These are phyloP conservation scores for Tagetes erecta DNA, from an alignment of 129 eudicot species.

Conservation along the genomic window DNA sequence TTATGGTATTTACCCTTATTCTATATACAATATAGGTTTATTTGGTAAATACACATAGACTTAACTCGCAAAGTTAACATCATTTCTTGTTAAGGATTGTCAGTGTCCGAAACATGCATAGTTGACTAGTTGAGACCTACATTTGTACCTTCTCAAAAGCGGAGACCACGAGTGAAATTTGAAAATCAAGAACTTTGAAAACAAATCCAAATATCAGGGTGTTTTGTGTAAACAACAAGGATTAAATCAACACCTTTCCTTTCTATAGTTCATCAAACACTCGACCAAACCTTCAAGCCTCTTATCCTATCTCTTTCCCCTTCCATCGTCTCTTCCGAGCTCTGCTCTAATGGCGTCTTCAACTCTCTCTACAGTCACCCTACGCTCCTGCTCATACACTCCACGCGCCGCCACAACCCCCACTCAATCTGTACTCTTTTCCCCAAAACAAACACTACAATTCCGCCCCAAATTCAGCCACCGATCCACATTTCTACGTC, in stretches of 20 bases:
- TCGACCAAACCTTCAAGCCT: conserved; percentile 21
- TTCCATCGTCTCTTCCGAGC: neutral
- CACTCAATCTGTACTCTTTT: conserved; percentile 19
- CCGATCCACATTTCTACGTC: conserved; percentile 62
- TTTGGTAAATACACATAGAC: too few species aligned
- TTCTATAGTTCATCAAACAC: conserved; percentile 1
- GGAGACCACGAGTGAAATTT: too few species aligned
- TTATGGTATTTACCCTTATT: too few species aligned
- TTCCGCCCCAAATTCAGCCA: conserved; percentile 50
- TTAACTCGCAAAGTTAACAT: too few species aligned
- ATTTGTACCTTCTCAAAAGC: too few species aligned
- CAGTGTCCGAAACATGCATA: too few species aligned
- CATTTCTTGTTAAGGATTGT: too few species aligned
- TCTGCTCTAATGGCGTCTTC: conserved; percentile 66
- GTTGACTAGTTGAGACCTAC: too few species aligned
- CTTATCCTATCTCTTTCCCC: conserved; percentile 52
- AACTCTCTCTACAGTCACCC: conserved; percentile 49
- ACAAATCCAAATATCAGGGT: conserved; percentile 4
- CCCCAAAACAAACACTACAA: conserved; percentile 47
- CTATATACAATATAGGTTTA: too few species aligned
- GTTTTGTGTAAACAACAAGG: neutral
- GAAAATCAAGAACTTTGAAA: too few species aligned
- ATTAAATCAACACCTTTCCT: neutral
- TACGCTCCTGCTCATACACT: conserved; percentile 44
- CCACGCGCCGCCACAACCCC: conserved; percentile 27